Evolutionary conservation across 176 grass and related monocot genomes (phyloP).

Genomic region (Phoenix roebelenii): DNA sequence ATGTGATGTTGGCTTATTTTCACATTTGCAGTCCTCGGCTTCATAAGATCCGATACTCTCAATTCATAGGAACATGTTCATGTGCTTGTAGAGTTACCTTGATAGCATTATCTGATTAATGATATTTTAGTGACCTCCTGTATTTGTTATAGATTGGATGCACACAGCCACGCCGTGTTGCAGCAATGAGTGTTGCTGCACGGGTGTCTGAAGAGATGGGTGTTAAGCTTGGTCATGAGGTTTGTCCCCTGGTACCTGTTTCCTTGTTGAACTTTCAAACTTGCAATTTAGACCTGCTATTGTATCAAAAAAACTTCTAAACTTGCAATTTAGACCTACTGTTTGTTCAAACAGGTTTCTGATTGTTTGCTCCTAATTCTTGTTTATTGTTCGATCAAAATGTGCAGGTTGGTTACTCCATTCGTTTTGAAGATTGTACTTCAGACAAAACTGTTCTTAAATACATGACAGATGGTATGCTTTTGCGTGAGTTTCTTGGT

Average conservation of each 20-base stretch:
- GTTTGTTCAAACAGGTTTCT: too few relatives aligned
- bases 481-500: constrained; percentile 88
- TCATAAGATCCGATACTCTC: too few relatives aligned
- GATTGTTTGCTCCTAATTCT: not conserved
- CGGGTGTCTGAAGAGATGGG: constrained; percentile 94
- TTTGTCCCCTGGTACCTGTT: constrained; percentile 20
- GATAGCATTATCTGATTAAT: not conserved
- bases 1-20: too few relatives aligned
- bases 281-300: too few relatives aligned
- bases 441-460: constrained; percentile 94
- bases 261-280: not conserved
- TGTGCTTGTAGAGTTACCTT: too few relatives aligned
- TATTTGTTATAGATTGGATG: constrained; percentile 60
- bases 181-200: constrained; percentile 93
- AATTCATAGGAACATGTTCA: too few relatives aligned
- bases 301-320: too few relatives aligned
- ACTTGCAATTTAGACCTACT: too few relatives aligned
- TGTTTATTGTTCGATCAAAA: constrained; percentile 16
- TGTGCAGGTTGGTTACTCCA: constrained; percentile 87
- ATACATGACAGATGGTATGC: constrained; percentile 98
- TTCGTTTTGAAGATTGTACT: constrained; percentile 97
- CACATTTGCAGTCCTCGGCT: too few relatives aligned
- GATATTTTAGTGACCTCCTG: constrained; percentile 7
- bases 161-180: constrained; percentile 86
- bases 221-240: constrained; percentile 93